Base-by-base conservation (phyloP, 768 basidiomycete genomes). In the Hericium coralloides region DNA sequence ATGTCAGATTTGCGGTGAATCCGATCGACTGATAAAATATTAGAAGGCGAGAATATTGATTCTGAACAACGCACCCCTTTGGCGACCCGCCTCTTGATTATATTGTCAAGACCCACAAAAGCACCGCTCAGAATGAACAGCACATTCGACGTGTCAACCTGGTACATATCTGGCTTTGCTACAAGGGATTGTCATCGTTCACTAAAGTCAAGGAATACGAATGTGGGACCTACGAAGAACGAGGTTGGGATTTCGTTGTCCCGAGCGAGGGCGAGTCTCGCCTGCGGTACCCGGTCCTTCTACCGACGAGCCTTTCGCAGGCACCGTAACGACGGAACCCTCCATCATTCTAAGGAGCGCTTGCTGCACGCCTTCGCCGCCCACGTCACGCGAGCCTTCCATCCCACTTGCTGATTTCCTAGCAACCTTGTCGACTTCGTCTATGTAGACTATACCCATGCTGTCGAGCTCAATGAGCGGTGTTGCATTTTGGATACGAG, bases 291-390 rank as follows among this genome's bases (percentile, higher is more conserved):
- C 76, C 14, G 77, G 67, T 22, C 70, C 66, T 52, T 85, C 82
- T 36, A 77, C 58, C 38, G 73, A 72, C 18, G 76, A 69, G 17
- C 80, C 82, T 68, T 88, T 92, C 0, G 85, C 82, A 63, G 89
- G 89, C 1, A 95, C 78, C n/a, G 84, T 85, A 39, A 95, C 79
- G 7, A 85, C 73, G 0, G 91, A 85, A 14, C 95, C 95, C 75
- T 98, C 95, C 79, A 98, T 87, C 83, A 98, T 90, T 54, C 95
- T 80, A 4, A 97, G 73, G 17, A 97, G 77, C 18, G 91, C 85
- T 70, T 98, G 94, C 65, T 98, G 95, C 5, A 98, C 95, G 37
- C 95, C 95, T 76, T 97, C 94, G 10, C 95, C 95, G 22, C 92
- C 87, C 1, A 98, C 94, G 68, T 98, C 95, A 62, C 89, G 79